Evolutionary conservation across 164 flowering plant species (phyloP), one percentile per base, ranked within the genome.

Genomic region (Litsea cubeba): DNA sequence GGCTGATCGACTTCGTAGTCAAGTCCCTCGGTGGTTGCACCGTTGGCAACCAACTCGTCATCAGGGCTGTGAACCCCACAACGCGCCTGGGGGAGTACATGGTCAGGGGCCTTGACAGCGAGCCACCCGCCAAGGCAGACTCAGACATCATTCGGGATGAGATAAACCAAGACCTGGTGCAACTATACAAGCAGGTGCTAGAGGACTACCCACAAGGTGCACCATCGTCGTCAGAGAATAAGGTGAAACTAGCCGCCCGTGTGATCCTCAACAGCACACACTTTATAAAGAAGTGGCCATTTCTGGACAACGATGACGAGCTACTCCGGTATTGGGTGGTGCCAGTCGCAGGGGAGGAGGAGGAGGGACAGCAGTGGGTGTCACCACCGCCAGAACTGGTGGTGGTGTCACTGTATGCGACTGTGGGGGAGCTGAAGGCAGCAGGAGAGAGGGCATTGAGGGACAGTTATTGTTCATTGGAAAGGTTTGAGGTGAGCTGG

Each of bases 1-100:
- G 98, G 0, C 77, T 95, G 60, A 85, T 95, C 4, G 98, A 95
- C 71, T 88, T 90, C 75, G 97, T 93, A 0, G 85, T 95, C 12
- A 95, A 95, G 57, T 88, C 90, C 26, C 83, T 95, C 81, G 88
- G 89, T 80, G 88, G 89, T 75, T 89, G 90, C 50, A 76, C 87
- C 22, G 87, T 93, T 11, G 97, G 92, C 11, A 65, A 68, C 57
- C 71, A 84, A 26, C 54, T 95, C 23, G 89, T 95, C n/a, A 76
- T 79, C 5, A 91, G 97, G 7, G 68, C 82, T 0, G 84, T 83
- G 28, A 91, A 93, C 74, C 84, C 88, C 0, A 10, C 75, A 7
- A 87, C 91, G 5, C 75, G 89, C 58, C 74, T 88, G 2, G 69
- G 93, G 23, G 92, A 93, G 71, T 95, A 87, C 84, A 81, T 87